A percentile compares a stretch with the other conserved stretches of the same genome.
Evolutionary conservation across 345 rosid species (phyloP).

Genomic region (Clarkia xantiana): DNA sequence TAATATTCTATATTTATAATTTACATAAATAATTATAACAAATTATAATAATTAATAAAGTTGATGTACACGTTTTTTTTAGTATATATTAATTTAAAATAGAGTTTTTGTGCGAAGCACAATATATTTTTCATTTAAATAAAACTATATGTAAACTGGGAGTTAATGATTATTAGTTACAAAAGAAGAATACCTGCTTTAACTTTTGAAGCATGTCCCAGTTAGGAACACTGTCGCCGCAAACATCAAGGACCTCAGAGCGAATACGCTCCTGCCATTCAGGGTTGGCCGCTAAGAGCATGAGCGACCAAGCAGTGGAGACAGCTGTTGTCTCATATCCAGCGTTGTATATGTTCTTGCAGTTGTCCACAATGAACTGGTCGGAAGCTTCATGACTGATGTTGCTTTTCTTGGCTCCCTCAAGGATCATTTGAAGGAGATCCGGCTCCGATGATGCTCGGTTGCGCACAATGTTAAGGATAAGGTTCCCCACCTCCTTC

Average conservation of each 20-base stretch:
- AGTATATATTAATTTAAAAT: no score
- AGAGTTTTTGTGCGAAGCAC: no score
- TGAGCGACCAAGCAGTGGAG: constrained; percentile 28
- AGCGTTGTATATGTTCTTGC: constrained; percentile 36
- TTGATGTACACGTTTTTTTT: no score
- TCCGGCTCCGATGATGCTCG: constrained; percentile 17
- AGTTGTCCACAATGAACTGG: constrained; percentile 29
- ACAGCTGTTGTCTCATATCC: constrained; percentile 33
- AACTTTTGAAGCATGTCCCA: constrained; percentile 16
- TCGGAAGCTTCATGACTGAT: constrained; percentile 10
- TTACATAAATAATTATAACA: not conserved
- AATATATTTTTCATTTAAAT: no score
- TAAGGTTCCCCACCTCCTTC: constrained; percentile 18
- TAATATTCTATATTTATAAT: no score
- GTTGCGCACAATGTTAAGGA: constrained; percentile 19
- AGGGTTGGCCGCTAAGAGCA: constrained; percentile 32
- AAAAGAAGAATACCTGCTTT: constrained; percentile 17
- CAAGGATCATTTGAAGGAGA: constrained; percentile 19
- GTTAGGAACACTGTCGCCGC: constrained; percentile 15
- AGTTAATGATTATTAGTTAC: no score
- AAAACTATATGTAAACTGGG: no score
- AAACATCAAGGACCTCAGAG: constrained; percentile 18
- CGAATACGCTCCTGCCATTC: constrained; percentile 38
- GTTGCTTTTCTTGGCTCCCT: constrained; percentile 19
- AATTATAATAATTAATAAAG: no score